Conservation (phyloP, 2,329 filamentous ascomycete genomes). For the Plectosphaerella cucumerina region DNA sequence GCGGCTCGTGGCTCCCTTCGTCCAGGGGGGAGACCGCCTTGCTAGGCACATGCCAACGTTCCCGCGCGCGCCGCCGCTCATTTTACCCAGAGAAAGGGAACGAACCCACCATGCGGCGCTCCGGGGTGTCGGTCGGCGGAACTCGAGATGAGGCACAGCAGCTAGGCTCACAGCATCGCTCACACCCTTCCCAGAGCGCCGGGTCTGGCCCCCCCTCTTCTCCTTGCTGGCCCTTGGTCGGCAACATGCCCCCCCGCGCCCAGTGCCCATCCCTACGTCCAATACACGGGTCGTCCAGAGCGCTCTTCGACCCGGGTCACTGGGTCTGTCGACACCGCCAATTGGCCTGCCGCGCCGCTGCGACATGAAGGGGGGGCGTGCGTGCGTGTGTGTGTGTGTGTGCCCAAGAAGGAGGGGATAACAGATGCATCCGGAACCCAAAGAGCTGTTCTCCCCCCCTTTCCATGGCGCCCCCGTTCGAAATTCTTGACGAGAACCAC, state of each 20-base stretch:
- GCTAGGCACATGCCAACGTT: no score
- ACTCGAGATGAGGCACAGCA: neutral
- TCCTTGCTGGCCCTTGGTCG: neutral
- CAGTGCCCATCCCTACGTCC: neutral
- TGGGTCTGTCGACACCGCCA: neutral
- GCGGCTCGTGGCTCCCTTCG: no score
- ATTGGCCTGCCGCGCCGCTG: neutral
- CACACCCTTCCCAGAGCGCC: neutral
- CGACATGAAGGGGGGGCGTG: neutral
- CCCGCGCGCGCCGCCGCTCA: no score
- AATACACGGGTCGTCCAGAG: neutral
- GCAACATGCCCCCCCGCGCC: neutral
- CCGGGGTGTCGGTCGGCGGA: neutral
- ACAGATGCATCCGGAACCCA: neutral
- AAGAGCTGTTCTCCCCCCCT: neutral
- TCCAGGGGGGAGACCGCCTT: no score
- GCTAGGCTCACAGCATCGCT: neutral
- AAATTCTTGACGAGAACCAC: neutral
- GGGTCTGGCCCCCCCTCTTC: neutral
- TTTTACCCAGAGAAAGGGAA: no score
- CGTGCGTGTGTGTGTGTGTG: no score
- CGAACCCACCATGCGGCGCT: neutral
- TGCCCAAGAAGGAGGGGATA: neutral
- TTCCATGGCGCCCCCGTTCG: no score
- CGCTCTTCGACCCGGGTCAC: neutral